Base-by-base conservation (phyloP, 2,329 filamentous ascomycete genomes). In the Neopestalotiopsis sp. region DNA sequence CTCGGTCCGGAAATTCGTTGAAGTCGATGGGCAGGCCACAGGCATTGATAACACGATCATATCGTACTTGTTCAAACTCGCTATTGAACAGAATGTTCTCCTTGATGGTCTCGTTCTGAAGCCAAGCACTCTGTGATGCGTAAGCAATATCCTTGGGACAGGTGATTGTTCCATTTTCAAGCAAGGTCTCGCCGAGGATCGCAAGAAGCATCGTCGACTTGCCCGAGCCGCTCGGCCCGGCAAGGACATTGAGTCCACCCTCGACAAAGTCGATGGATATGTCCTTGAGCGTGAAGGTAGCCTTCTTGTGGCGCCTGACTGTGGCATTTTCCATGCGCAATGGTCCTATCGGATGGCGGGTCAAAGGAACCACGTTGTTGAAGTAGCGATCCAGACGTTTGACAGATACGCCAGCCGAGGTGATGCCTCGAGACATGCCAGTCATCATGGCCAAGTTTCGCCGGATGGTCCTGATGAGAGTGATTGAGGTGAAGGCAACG, bases 401-500 rank as follows among this genome's bases (percentile, higher is more conserved):
- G 38, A 89, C 78, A 13, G 86, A 86, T 17, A 85, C 83, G 20
- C 79, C 72, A 45, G 82, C 83, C n/a, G 80, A 80, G 1, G 82
- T 84, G 12, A 83, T 75, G 32, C 76, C 75, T 65, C 81, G 79
- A 13, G 81, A 82, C 70, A 86, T 78, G 20, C 79, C 79, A 32
- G 85, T 86, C 5, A 84, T 79, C 80, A 85, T 85, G 67, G 82
- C 81, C 58, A 89, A 80, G 67, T 89, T 87, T 64, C 82, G 80
- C 20, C 87, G 83, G 67, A 90, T 80, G 2, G 83, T 86, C 72
- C 84, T 83, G 72, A 88, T 82, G 7, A 90, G 80, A 7, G 82
- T 84, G 9, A 88, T 81, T 1, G 87, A 84, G 2, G 88, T 89
- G 71, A 89, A 90, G 10, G 87, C 88, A 52, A 86, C 81, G n/a